phyloP scores from a whole-genome alignment of 495 filamentous ascomycete species.

The Hapsidospora chrysogenum region DNA sequence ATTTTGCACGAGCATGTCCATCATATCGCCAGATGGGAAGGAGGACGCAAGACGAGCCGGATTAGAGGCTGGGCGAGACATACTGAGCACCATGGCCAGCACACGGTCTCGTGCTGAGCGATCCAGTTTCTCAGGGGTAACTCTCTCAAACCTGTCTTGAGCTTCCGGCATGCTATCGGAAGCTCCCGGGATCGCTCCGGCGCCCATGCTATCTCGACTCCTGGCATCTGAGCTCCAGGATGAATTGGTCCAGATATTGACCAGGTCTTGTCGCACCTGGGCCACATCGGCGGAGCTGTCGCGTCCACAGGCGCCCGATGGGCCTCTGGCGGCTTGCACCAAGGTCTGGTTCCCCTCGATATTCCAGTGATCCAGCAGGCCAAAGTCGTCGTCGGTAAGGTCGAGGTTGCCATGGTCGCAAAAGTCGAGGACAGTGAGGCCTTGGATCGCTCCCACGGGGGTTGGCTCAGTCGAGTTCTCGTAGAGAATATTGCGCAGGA shows the following conservation, averaged over 20 bases:
- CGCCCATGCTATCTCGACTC: not conserved
- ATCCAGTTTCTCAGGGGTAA: conserved; percentile 24
- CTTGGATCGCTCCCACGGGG: conserved; percentile 15
- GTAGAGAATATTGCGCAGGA: conserved; percentile 19
- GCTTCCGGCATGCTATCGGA: not conserved
- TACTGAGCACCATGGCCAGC: conserved; percentile 38
- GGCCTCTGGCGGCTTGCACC: conserved; percentile 1
- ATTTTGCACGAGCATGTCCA: conserved; percentile 43
- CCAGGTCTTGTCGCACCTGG: conserved; percentile 14
- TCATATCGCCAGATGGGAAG: conserved; percentile 40
- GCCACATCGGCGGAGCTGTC: conserved; percentile 15
- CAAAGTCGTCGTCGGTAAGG: conserved; percentile 43
- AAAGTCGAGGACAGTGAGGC: conserved; percentile 23
- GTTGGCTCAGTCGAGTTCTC: conserved; percentile 11
- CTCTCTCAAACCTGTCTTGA: conserved; percentile 9
- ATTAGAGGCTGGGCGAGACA: conserved; percentile 24
- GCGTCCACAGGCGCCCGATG: conserved; percentile 7
- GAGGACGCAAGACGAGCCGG: conserved; percentile 34
- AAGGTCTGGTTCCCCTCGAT: conserved; percentile 17
- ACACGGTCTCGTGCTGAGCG: conserved; percentile 35
- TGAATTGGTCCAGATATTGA: conserved; percentile 24
- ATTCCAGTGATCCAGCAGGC: conserved; percentile 40
- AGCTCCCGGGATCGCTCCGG: no score
- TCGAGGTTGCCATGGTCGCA: conserved; percentile 38
- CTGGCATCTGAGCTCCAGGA: conserved; percentile 32